phyloP scores from a whole-genome alignment of 768 basidiomycete species.

The Podaxis carcinomalis region DNA sequence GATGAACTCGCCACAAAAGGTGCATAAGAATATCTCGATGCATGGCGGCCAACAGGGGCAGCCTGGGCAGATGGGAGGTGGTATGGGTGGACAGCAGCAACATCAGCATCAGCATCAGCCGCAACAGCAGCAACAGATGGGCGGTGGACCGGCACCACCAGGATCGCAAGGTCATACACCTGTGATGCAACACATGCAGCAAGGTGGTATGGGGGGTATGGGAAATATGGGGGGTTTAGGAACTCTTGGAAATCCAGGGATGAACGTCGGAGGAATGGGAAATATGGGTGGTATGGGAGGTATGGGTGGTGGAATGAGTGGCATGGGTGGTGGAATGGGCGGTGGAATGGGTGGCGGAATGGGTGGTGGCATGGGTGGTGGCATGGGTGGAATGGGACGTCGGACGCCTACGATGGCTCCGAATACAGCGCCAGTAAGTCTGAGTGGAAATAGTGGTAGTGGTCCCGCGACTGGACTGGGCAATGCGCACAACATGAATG shows the following conservation, averaged over 20 bases:
- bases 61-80: conserved; percentile 13
- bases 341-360: neutral
- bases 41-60: conserved; percentile 13
- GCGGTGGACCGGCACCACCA: conserved; percentile 14
- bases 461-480: neutral
- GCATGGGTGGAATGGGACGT: neutral
- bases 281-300: neutral
- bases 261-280: conserved; percentile 1
- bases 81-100: conserved; percentile 8
- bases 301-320: neutral
- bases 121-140: conserved; percentile 3
- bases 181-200: neutral
- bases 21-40: conserved; percentile 50
- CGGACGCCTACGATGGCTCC: conserved; percentile 6
- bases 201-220: neutral
- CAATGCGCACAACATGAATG: conserved; percentile 13
- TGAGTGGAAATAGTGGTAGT: neutral
- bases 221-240: neutral
- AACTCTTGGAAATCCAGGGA: neutral
- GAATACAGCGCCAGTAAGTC: neutral
- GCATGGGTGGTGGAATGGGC: neutral
- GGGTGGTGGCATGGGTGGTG: neutral
- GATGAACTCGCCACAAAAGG: conserved; percentile 57
- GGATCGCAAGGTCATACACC: neutral
- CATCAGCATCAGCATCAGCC: conserved; percentile 33